Evolutionary conservation across 106 monocot species (phyloP).

Genomic region (Allium sativum): DNA sequence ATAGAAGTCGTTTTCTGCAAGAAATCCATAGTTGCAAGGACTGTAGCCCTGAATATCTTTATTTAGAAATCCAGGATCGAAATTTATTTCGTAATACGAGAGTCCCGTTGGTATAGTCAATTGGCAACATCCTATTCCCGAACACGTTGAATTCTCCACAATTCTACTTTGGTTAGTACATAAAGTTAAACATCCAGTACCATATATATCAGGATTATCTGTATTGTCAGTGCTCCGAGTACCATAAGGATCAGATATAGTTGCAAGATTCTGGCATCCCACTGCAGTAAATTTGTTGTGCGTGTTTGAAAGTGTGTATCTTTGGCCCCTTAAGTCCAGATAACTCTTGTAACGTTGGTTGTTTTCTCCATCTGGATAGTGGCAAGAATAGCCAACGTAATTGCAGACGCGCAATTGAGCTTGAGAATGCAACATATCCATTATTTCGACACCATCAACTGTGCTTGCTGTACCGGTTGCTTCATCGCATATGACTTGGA

Average conservation of each 20-base stretch:
- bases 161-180: slow-evolving; percentile 4
- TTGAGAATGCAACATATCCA: not conserved
- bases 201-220: not conserved
- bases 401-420: not conserved
- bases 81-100: slow-evolving; percentile 2
- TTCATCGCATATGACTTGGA: slow-evolving; percentile 32
- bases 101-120: slow-evolving; percentile 22
- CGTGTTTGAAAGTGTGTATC: slow-evolving; percentile 27
- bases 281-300: slow-evolving; percentile 40
- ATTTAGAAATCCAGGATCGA: slow-evolving; percentile 1
- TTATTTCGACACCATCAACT: slow-evolving; percentile 10
- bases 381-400: not conserved
- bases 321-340: slow-evolving; percentile 6
- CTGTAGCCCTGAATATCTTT: slow-evolving; percentile 6
- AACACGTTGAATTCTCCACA: slow-evolving; percentile 16
- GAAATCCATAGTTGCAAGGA: slow-evolving; percentile 27
- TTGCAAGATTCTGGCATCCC: slow-evolving; percentile 33
- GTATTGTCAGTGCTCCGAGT: not conserved
- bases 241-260: not conserved
- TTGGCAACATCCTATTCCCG: slow-evolving; percentile 55
- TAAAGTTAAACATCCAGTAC: slow-evolving; percentile 30
- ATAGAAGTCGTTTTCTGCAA: slow-evolving; percentile 16
- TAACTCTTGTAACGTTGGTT: not conserved
- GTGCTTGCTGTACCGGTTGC: slow-evolving; percentile 7
- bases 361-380: slow-evolving; percentile 8